Percentiles rank a stretch among this genome's conserved stretches.
Evolutionary conservation across 2,329 filamentous ascomycete genomes (phyloP).

Genomic region (Dothidotthia symphoricarpi): DNA sequence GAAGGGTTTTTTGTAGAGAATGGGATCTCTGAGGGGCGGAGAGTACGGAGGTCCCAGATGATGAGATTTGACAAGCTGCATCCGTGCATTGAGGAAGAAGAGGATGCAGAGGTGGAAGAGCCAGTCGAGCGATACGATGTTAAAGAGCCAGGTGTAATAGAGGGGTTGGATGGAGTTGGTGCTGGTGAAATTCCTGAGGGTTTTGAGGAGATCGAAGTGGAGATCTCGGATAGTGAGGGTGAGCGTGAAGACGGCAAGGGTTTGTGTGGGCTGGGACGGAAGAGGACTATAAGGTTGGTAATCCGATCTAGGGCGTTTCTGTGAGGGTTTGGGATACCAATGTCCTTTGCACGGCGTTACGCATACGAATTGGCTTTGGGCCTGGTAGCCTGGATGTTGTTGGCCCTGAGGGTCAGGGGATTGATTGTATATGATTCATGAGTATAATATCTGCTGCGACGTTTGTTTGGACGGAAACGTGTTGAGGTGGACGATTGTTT

Average conservation of each 20-base stretch:
- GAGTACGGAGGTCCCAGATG: slow-evolving; percentile 32
- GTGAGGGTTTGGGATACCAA: slow-evolving; percentile 9
- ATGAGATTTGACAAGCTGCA: slow-evolving; percentile 21
- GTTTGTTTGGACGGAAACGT: no score
- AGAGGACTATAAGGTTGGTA: slow-evolving; percentile 31
- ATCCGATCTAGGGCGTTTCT: slow-evolving; percentile 40
- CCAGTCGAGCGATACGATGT: slow-evolving; percentile 18
- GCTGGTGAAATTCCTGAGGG: slow-evolving; percentile 9
- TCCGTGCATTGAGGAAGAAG: slow-evolving; percentile 32
- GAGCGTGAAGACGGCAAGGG: slow-evolving; percentile 14
- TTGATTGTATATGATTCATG: no score
- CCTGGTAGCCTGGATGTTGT: no score
- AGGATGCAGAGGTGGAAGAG: slow-evolving; percentile 13
- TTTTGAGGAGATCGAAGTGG: slow-evolving; percentile 19
- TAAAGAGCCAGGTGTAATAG: slow-evolving; percentile 9
- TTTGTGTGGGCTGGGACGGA: slow-evolving; percentile 25
- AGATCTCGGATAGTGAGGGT: slow-evolving; percentile 21
- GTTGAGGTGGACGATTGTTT: no score
- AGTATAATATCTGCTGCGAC: no score
- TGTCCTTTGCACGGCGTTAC: no score
- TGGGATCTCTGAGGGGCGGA: slow-evolving; percentile 32
- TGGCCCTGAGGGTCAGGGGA: no score
- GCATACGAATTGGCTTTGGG: no score
- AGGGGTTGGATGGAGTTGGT: slow-evolving; percentile 4
- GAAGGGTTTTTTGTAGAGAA: slow-evolving; percentile 53